Evolutionary conservation across 768 basidiomycete genomes (phyloP), one percentile per base, ranked within the genome.

Genomic region (Pleurotus pulmonarius): DNA sequence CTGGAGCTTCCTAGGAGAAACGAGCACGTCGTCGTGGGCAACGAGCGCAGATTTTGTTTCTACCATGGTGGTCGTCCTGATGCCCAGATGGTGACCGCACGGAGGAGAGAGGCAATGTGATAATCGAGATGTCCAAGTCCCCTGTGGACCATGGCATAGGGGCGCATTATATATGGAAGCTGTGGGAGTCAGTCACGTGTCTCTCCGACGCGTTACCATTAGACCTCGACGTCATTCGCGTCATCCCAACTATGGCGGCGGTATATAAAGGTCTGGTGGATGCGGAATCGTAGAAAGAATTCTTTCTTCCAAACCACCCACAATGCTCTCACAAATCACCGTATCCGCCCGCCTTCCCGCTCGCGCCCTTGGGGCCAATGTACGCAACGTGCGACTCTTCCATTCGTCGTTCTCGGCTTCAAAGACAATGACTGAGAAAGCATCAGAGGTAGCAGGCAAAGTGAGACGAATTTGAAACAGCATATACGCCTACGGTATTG

Each of bases 361-460:
- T 8, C 46, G 15, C 18, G 25, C n/a, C 9, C 11, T 34, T 9
- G 2, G 29, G 18, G 22, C 29, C 15, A 24, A 7, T 15, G 15
- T 15, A 13, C 24, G 18, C 26, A 54, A 58, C 29, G 49, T 60
- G 13, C 70, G 75, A 15, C 38, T 59, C 2, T 61, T 80, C 57
- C 76, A 78, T 59, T 58, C 67, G 1, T 70, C 74, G 9, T 70
- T 73, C 5, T 55, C 65, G 22, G 63, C 70, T 8, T 61, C 58
- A 2, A 77, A 78, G 54, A 74, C 73, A 0, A 67, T 79, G 16
- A 72, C 71, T 13, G 78, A 80, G 56, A 78, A 77, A 57, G 78
- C 76, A 1, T 62, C 71, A 0, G 78, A 79, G 22, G 69, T 70
- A 18, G 79, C 78, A 41, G 71, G 78, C 24, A 73, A 72, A 56